Evolutionary conservation across 2,329 filamentous ascomycete genomes (phyloP).

Genomic region (Emericellopsis cladophorae): DNA sequence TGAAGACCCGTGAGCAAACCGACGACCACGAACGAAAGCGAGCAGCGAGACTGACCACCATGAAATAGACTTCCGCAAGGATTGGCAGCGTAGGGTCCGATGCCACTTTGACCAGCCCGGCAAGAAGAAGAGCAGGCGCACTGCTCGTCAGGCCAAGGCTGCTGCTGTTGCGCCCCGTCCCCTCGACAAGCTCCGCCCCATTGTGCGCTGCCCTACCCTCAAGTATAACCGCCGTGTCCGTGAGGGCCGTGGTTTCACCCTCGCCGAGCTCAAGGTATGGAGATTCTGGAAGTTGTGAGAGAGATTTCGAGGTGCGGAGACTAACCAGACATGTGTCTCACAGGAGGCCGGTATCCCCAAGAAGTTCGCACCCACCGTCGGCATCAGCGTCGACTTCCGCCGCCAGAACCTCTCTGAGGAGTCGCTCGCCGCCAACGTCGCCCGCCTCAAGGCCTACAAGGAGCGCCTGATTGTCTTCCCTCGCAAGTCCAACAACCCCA

Average conservation of each 20-base stretch:
- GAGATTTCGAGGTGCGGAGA: constrained; percentile 1
- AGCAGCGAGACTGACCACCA: constrained; percentile 22
- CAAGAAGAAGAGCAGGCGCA: constrained; percentile 86
- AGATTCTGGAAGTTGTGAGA: background rate
- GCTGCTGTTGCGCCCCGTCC: constrained; percentile 90
- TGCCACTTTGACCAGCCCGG: constrained; percentile 99
- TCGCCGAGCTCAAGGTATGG: constrained; percentile 93
- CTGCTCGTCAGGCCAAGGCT: constrained; percentile 88
- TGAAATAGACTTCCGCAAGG: constrained; percentile 85
- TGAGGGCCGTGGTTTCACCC: constrained; percentile 93
- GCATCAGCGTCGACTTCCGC: constrained; percentile 92
- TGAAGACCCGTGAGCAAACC: constrained; percentile 71
- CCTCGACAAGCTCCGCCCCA: constrained; percentile 89
- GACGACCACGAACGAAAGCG: constrained; percentile 6
- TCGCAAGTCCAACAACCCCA: constrained; percentile 84
- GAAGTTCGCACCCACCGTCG: constrained; percentile 89
- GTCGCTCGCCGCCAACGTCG: constrained; percentile 87
- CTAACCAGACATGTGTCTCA: constrained; percentile 13
- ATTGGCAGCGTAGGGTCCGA: constrained; percentile 98
- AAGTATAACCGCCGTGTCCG: constrained; percentile 99
- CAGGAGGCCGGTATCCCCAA: constrained; percentile 92
- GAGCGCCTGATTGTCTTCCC: constrained; percentile 95
- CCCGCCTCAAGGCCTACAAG: constrained; percentile 96
- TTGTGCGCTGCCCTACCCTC: constrained; percentile 95
- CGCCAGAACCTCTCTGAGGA: constrained; percentile 96